phyloP scores from a whole-genome alignment of 78 protist species.

The Dictyostelium brefeldianum region DNA sequence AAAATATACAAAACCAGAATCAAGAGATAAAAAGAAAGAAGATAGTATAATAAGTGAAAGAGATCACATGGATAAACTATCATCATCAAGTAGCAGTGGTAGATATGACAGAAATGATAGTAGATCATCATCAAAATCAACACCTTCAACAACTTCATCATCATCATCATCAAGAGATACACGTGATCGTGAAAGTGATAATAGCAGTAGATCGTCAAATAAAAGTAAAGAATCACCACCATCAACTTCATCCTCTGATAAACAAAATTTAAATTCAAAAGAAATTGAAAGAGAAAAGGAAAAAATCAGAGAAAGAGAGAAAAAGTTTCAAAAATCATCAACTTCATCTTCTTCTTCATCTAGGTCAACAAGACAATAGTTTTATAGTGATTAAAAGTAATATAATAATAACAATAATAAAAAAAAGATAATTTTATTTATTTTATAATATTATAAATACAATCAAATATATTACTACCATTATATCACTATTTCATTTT shows the following conservation, averaged over 20 bases:
- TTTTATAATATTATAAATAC: too few relatives aligned
- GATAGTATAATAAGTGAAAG: not conserved
- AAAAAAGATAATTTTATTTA: too few relatives aligned
- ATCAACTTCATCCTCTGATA: not conserved
- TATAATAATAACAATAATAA: not conserved
- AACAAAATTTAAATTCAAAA: not conserved
- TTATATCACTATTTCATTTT: too few relatives aligned
- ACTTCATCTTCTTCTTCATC: not conserved
- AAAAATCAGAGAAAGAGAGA: conserved; percentile 32
- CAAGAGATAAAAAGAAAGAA: conserved; percentile 1
- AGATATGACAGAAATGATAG: not conserved
- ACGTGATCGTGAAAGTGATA: not conserved
- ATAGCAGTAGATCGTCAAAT: not conserved
- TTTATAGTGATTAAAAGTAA: too few relatives aligned
- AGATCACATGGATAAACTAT: not conserved
- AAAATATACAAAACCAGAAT: not conserved
- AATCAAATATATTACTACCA: too few relatives aligned
- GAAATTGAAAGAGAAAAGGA: conserved; percentile 51
- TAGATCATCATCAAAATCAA: conserved; percentile 4
- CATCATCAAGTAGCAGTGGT: not conserved
- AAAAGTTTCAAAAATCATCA: conserved; percentile 20
- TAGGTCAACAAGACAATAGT: not conserved
- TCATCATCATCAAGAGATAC: conserved; percentile 1
- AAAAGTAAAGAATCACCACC: not conserved
- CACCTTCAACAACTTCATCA: not conserved